phyloP scores from a whole-genome alignment of 805 yeast species.

The Suhomyces kilbournensis region DNA sequence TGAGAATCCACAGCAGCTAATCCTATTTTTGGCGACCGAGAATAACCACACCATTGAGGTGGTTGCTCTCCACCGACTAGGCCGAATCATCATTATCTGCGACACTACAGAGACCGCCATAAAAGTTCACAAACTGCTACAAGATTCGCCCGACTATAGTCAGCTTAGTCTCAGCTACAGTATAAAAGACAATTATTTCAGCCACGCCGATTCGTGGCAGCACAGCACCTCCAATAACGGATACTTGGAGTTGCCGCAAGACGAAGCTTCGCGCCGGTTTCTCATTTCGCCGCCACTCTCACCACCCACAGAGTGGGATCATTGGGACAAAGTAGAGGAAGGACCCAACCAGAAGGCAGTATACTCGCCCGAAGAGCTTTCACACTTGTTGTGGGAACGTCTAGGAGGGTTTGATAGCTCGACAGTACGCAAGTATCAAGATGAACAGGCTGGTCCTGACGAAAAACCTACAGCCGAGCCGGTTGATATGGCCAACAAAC shows the following conservation, averaged over 20 bases:
- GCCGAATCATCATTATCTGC: constrained; percentile 34
- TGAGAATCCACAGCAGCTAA: constrained; percentile 25
- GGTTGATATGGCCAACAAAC: constrained; percentile 27
- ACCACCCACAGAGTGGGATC: constrained; percentile 45
- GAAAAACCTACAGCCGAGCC: constrained; percentile 6
- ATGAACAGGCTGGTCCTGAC: constrained; percentile 7
- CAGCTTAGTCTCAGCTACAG: constrained; percentile 26
- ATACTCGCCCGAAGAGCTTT: constrained; percentile 37
- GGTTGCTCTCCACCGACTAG: constrained; percentile 31
- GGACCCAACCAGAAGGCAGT: constrained; percentile 37
- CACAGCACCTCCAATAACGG: constrained; percentile 13
- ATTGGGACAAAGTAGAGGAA: constrained; percentile 40
- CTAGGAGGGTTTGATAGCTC: constrained; percentile 40
- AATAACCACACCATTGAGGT: constrained; percentile 26
- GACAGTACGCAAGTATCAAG: constrained; percentile 28
- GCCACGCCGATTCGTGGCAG: constrained; percentile 4
- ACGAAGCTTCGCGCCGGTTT: constrained; percentile 34
- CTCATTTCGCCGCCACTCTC: constrained; percentile 46
- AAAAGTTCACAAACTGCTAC: constrained; percentile 17
- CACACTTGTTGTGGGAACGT: constrained; percentile 43
- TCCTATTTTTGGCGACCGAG: constrained; percentile 22
- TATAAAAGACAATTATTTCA: constrained; percentile 30
- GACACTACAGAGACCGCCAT: constrained; percentile 20
- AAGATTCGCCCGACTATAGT: constrained; percentile 13
- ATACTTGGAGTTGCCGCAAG: constrained; percentile 41